These are phyloP conservation scores for Umbelopsis sp. DNA, from an alignment of 192 early-diverging fungal genomes.

Conservation along the genomic window DNA sequence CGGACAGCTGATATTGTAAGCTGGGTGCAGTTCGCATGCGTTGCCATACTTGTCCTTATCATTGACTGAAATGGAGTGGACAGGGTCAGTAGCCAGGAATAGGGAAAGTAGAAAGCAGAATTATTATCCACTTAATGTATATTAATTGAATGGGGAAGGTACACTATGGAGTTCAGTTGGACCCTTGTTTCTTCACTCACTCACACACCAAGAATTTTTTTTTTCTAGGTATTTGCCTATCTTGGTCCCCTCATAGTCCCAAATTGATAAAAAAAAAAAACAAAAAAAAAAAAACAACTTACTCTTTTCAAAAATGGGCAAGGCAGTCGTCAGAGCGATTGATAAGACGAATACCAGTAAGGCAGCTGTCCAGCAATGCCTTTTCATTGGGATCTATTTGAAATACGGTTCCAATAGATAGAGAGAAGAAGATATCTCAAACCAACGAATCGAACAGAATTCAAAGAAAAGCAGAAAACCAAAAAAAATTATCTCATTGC, in stretches of 20 bases:
- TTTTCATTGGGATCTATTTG: not conserved
- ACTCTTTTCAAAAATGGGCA: constrained; percentile 10
- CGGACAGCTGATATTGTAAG: constrained; percentile 51
- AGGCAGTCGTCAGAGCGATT: constrained; percentile 5
- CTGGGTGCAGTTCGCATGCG: constrained; percentile 50
- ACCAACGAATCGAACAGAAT: not conserved
- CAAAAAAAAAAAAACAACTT: not conserved
- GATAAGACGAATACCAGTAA: not conserved
- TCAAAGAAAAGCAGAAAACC: not conserved
- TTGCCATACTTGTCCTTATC: constrained; percentile 50
- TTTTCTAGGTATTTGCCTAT: not conserved
- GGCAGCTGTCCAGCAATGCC: constrained; percentile 17
- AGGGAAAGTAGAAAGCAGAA: too few species aligned
- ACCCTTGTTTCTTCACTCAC: not conserved
- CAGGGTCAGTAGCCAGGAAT: too few species aligned
- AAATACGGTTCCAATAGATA: too few species aligned
- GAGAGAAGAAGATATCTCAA: not conserved
- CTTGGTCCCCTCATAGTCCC: not conserved
- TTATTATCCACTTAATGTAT: too few species aligned
- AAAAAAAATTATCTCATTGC: not conserved
- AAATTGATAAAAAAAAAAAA: not conserved
- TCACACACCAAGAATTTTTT: not conserved
- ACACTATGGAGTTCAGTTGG: too few species aligned
- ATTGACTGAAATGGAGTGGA: constrained; percentile 37
- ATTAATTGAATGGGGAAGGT: too few species aligned